Conservation (phyloP, 305 asterid species). For the Fraxinus platypoda region DNA sequence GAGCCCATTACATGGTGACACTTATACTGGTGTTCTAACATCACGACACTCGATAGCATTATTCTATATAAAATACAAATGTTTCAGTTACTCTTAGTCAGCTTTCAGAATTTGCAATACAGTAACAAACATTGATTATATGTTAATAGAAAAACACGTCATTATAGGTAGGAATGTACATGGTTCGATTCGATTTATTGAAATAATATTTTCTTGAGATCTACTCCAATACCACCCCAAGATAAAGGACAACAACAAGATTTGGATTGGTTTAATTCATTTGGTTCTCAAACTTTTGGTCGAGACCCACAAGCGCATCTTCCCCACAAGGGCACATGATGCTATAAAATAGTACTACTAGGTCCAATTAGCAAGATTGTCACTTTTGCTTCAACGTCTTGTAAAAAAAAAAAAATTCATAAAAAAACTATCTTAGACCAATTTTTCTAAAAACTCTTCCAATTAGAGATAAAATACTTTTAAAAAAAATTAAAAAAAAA, state of each 20-base stretch:
- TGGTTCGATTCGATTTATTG: neutral
- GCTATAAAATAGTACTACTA: neutral
- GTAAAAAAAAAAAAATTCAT: no score
- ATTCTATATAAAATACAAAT: neutral
- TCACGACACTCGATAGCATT: no score
- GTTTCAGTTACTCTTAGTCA: neutral
- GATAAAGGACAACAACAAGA: neutral
- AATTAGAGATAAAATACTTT: no score
- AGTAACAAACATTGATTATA: neutral
- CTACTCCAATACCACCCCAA: neutral
- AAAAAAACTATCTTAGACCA: no score
- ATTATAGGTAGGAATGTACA: neutral
- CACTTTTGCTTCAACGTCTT: no score
- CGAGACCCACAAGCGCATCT: neutral
- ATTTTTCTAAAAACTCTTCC: no score
- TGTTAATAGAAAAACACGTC: neutral
- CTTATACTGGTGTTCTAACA: no score
- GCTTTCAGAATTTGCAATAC: neutral
- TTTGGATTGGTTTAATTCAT: neutral
- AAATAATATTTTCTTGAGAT: neutral
- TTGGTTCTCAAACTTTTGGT: neutral
- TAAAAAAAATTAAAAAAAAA: no score
- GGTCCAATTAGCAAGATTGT: neutral
- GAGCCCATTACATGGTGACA: no score
- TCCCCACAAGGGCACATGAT: neutral